Conservation (phyloP, 2,329 filamentous ascomycete species). For the Clarireedia hainanense region DNA sequence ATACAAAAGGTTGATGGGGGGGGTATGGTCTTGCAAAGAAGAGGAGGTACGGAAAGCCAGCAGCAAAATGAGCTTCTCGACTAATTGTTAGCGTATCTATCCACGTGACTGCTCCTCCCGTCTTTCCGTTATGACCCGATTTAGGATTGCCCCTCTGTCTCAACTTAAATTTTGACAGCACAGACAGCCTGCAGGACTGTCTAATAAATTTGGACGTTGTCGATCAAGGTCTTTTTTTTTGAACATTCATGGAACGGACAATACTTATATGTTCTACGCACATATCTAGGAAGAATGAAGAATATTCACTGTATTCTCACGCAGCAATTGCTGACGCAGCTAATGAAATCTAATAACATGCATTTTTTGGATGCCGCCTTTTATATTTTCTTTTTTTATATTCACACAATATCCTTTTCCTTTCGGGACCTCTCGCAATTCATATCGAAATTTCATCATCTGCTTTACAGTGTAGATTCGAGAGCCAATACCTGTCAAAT, state of each 20-base stretch:
- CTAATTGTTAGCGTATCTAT: constrained; percentile 31
- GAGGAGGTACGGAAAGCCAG: constrained; percentile 11
- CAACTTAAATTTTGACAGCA: no score
- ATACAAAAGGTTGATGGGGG: constrained; percentile 40
- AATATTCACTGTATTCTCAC: neutral
- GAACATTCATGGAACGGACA: no score
- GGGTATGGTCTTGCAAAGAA: constrained; percentile 17
- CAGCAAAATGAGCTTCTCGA: constrained; percentile 17
- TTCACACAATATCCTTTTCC: neutral
- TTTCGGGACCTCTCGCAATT: neutral
- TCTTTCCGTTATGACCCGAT: constrained; percentile 9
- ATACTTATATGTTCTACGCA: neutral
- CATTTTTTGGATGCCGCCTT: neutral
- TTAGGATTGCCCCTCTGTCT: neutral
- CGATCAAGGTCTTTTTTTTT: no score
- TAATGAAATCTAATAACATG: constrained; percentile 1
- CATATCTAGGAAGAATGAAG: neutral
- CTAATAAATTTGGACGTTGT: no score
- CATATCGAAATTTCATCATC: neutral
- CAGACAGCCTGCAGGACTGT: no score
- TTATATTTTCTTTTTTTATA: neutral
- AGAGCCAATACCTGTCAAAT: constrained; percentile 29
- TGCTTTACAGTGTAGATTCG: constrained; percentile 26
- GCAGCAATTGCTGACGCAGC: neutral
- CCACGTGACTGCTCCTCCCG: constrained; percentile 9